phyloP scores from a whole-genome alignment of 768 basidiomycete genomes.

The Dendrothele bispora region DNA sequence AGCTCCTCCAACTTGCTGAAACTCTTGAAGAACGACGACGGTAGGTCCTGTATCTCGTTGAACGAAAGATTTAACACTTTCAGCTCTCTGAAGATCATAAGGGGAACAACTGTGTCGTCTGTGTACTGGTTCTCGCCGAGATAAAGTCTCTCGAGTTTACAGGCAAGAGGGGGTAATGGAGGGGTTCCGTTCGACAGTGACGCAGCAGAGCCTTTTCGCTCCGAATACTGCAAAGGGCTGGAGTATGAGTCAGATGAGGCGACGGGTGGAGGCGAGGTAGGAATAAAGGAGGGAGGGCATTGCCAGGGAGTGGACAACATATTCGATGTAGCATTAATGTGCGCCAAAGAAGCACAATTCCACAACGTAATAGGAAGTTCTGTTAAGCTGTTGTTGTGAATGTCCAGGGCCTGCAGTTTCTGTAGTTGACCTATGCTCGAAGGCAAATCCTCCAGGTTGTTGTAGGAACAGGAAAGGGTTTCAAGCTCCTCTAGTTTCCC shows the following conservation, averaged over 20 bases:
- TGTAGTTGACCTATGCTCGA: constrained; percentile 72
- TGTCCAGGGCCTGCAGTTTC: constrained; percentile 75
- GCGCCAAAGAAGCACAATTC: constrained; percentile 72
- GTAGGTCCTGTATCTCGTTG: constrained; percentile 88
- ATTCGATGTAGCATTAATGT: constrained; percentile 89
- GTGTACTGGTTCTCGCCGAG: constrained; percentile 88
- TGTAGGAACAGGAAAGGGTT: constrained; percentile 84
- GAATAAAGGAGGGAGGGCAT: too few species aligned
- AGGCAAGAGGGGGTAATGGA: constrained; percentile 57
- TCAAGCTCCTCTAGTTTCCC: constrained; percentile 72
- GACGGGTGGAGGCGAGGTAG: not conserved
- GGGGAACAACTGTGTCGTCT: constrained; percentile 73
- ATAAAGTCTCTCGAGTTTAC: constrained; percentile 75
- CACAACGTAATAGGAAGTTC: constrained; percentile 80
- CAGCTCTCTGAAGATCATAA: constrained; percentile 77
- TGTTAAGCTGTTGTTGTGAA: constrained; percentile 87
- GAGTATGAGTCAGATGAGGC: too few species aligned
- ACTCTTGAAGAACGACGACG: constrained; percentile 71
- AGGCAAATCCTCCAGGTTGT: constrained; percentile 78
- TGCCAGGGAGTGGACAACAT: too few species aligned
- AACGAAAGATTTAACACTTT: constrained; percentile 88
- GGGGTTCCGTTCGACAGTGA: constrained; percentile 17
- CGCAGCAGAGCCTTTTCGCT: constrained; percentile 44
- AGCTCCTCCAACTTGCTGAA: constrained; percentile 76
- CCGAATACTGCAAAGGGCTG: constrained; percentile 22